Evolutionary conservation across 2,329 filamentous ascomycete species (phyloP), one percentile per base, ranked within the genome.

Genomic region (Colletotrichum eleusines): DNA sequence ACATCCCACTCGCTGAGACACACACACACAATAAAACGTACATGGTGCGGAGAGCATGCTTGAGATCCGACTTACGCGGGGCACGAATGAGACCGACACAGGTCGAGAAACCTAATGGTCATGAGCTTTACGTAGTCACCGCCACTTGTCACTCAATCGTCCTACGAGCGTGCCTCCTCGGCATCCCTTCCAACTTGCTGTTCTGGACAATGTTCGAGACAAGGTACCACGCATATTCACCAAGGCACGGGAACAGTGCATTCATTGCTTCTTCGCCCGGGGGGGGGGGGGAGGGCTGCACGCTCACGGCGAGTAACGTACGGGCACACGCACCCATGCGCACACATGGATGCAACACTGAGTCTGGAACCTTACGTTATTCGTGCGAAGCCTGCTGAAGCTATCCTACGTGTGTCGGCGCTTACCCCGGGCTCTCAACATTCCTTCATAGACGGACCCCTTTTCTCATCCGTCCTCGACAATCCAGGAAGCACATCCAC

Each of bases 51-150:
- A 38, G 59, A 63, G 55, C 46, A 38, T 53, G 40, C 40, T 42
- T 35, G 64, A 51, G 5, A 42, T 59, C 64, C 64, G 64, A 59
- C 55, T 58, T 33, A 23, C 64, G 69, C 68, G 58, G 60, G 69
- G 64, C n/a, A 69, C 59, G 38, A 63, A 42, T 63, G 46, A 69
- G 44, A 69, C 59, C 69, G 35, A 53, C 28, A 20, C 64, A 57
- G 54, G 65, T 35, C 23, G 7, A 61, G 63, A 54, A 58, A 71
- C 63, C 64, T 69, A 33, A 18, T 59, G 57, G 53, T 71, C 59
- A 71, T 69, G 58, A 71, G 64, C 68, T 71, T 71, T 55, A 55
- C 58, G 64, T 51, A 71, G 68, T 71, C 69, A 71, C 69, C 69
- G 69, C 69, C 69, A 71, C 64, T 71, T 71, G 44, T 26, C 53